Evolutionary conservation across 495 filamentous ascomycete species (phyloP), one percentile per base, ranked within the genome.

Genomic region (Aspergillus coremiiformis): DNA sequence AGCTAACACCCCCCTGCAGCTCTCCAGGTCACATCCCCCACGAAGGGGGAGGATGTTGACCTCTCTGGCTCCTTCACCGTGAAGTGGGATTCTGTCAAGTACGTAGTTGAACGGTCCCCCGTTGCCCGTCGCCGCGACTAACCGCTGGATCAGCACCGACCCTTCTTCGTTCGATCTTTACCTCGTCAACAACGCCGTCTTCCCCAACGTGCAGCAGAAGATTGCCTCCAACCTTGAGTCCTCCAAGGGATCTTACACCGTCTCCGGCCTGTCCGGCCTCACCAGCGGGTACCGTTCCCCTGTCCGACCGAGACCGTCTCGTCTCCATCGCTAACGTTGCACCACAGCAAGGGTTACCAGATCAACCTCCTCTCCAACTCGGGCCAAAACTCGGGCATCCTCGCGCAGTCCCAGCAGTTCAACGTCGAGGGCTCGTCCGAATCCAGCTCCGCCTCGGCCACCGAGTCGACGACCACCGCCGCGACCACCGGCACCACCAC

Each of bases 161-260:
- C 61, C 61, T 9, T 57, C 56, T 30, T 57, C 51, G 43, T 66
- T 71, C 54, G 53, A 73, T 30, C 60, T 73, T 32, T 62, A 66
- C 56, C 54, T 73, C 8, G 63, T 70, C 51, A 72, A 73, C 63
- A 66, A 72, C 48, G 53, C 56, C 39, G 57, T 68, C 39, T 71
- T 71, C 48, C 70, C 70, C 33, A 54, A 54, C 5, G 60, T 81
- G 5, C 63, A 72, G 35, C 66, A 77, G 58, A 76, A 74, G 43
- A 66, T 77, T 29, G 69, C 67, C 22, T 56, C 64, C 12, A 57
- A 68, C 23, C 50, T 72, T 11, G 57, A 71, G 12, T 68, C 69
- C 22, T 67, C 68, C 37, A 56, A 69, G 43, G 63, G 60, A 17
- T 66, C 66, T 27, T 70, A 69, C 57, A 65, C 57, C n/a, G 58